Conservation (phyloP, 345 rosid species). For the Syzygium aromaticum region DNA sequence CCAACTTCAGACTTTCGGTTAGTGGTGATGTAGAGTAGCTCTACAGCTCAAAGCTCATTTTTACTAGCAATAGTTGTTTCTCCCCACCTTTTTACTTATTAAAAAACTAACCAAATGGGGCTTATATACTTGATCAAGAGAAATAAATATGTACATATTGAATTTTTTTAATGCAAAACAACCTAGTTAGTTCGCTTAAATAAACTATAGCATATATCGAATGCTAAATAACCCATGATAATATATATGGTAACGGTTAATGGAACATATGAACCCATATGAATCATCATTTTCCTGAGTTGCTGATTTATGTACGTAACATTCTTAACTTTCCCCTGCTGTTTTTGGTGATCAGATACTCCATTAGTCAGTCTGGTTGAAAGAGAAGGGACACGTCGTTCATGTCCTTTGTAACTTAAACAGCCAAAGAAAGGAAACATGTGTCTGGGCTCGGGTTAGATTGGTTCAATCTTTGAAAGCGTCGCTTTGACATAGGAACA, state of each 20-base stretch:
- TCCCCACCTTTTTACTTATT: no score
- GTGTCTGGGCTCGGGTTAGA: not conserved
- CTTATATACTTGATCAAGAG: no score
- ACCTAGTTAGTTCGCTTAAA: not conserved
- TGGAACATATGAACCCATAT: not conserved
- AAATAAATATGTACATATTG: not conserved
- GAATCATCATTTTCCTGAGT: not conserved
- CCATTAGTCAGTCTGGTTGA: not conserved
- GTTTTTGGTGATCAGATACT: not conserved
- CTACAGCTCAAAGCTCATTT: no score
- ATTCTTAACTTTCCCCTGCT: not conserved
- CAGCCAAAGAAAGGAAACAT: no score
- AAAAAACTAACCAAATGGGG: no score
- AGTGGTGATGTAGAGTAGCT: no score
- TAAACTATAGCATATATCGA: not conserved
- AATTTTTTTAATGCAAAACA: not conserved
- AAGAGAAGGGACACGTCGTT: not conserved
- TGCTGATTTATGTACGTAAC: not conserved
- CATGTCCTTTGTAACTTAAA: not conserved
- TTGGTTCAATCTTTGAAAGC: not conserved
- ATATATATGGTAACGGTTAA: not conserved
- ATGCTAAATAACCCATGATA: not conserved
- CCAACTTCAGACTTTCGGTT: no score
- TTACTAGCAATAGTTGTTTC: no score
- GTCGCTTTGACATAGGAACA: not conserved